These are phyloP conservation scores for Chimonanthus praecox DNA, from an alignment of 164 flowering plant genomes.

Conservation along the genomic window DNA sequence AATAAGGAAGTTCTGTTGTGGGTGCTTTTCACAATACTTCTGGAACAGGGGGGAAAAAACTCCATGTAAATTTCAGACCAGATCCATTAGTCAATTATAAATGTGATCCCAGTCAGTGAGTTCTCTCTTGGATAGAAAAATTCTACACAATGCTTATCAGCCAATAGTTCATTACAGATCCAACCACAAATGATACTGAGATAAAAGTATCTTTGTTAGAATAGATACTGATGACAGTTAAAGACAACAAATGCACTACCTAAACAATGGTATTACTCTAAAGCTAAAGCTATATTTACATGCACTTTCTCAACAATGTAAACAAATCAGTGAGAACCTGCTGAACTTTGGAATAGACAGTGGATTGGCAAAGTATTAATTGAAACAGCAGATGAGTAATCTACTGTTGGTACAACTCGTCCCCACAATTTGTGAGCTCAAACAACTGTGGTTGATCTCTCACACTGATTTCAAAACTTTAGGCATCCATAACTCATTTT, in stretches of 20 bases:
- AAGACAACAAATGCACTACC: too few relatives aligned
- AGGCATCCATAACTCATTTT: slow-evolving; percentile 15
- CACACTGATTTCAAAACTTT: neutral
- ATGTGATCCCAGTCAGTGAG: too few relatives aligned
- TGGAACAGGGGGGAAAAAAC: neutral
- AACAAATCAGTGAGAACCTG: slow-evolving; percentile 13
- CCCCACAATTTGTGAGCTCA: neutral
- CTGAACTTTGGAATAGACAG: slow-evolving; percentile 8
- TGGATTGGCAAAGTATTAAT: slow-evolving; percentile 8
- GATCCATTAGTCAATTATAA: too few relatives aligned
- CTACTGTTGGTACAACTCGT: slow-evolving; percentile 15
- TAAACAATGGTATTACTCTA: neutral
- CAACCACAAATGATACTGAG: too few relatives aligned
- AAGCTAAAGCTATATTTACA: slow-evolving; percentile 13
- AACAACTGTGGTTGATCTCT: neutral
- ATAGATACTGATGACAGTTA: too few relatives aligned
- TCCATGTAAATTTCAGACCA: neutral
- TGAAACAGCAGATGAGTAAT: slow-evolving; percentile 15
- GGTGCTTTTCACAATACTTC: neutral
- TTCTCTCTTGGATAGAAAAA: too few relatives aligned
- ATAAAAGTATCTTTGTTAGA: too few relatives aligned
- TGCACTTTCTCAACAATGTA: slow-evolving; percentile 1
- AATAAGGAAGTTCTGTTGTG: neutral
- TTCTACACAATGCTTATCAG: too few relatives aligned
- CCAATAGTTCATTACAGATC: too few relatives aligned